Percentiles rank a stretch among this genome's conserved stretches.
phyloP scores from a whole-genome alignment of 2,329 filamentous ascomycete species.

The Aspergillus neotritici region DNA sequence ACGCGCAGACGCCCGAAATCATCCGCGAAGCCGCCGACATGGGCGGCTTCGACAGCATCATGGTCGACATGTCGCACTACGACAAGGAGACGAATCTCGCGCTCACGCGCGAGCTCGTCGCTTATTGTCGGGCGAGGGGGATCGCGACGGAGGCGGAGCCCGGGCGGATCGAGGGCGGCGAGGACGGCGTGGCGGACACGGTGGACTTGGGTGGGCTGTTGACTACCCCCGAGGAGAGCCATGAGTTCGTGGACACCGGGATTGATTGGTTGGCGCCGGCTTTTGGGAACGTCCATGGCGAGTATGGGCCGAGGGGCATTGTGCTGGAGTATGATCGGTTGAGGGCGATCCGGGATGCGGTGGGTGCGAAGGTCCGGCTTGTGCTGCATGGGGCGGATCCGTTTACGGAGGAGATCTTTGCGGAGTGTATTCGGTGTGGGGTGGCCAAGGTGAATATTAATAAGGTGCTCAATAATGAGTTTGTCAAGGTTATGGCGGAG shows the following conservation, averaged over 20 bases:
- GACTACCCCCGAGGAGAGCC: slow-evolving; percentile 63
- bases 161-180: slow-evolving; percentile 64
- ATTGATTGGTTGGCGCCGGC: slow-evolving; percentile 70
- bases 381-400: slow-evolving; percentile 57
- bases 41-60: slow-evolving; percentile 64
- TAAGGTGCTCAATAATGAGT: slow-evolving; percentile 52
- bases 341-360: slow-evolving; percentile 44
- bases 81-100: slow-evolving; percentile 65
- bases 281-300: slow-evolving; percentile 71
- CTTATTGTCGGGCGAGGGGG: slow-evolving; percentile 58
- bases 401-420: slow-evolving; percentile 51
- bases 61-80: slow-evolving; percentile 72
- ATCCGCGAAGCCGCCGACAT: slow-evolving; percentile 57
- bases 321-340: slow-evolving; percentile 56
- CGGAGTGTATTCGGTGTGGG: slow-evolving; percentile 50
- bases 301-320: slow-evolving; percentile 62
- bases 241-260: slow-evolving; percentile 64
- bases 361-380: slow-evolving; percentile 46
- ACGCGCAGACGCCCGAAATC: slow-evolving; percentile 59
- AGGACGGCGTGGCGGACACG: slow-evolving; percentile 68
- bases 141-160: slow-evolving; percentile 68
- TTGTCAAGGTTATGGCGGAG: slow-evolving; percentile 44
- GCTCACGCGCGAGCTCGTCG: slow-evolving; percentile 57
- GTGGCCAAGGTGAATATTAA: slow-evolving; percentile 57
- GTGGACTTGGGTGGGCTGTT: slow-evolving; percentile 57